Evolutionary conservation across 2,329 filamentous ascomycete genomes (phyloP), one percentile per base, ranked within the genome.

Genomic region (Echinosphaeria canescens): DNA sequence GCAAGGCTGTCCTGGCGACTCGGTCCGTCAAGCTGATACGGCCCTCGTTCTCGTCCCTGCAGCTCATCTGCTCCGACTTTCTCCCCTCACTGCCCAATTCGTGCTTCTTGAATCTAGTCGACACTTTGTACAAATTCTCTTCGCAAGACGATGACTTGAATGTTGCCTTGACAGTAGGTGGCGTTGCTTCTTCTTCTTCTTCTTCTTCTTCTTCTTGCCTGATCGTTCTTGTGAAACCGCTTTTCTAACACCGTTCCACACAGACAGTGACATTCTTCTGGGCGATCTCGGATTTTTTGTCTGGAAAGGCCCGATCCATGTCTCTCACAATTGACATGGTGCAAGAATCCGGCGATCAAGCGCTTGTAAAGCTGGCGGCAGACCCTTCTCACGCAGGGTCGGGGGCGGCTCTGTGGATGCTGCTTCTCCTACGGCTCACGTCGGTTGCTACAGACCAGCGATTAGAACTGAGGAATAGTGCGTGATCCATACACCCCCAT

Each of bases 11-110:
- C 1, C 45, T 68, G 2, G 51, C 48, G 17, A 69, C 63, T 5
- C 53, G 61, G 26, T 85, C 82, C 10, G 60, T 70, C 24, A 74
- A 73, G 35, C 62, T 95, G 13, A 76, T 92, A 27, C 67, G 82
- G 33, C 75, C 80, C 11, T 78, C 85, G 0, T 98, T 98, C 45
- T 75, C 69, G 34, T 91, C 84, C 3, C 56, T 91, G 10, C 81
- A 95, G 44, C 66, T 98, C 3, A 75, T 98, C 24, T 91, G 84
- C 46, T 93, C 88, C 1, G 88, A 98, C 46, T 98, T 98, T 40
- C 51, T 98, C 18, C 61, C 71, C 10, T 70, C 76, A 5, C 60
- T 72, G 30, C 76, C 67, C 24, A 69, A 66, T 43, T 64, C 56
- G 26, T 93, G 64, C 52, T 79, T 75, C 46, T 60, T 72, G 31